Evolutionary conservation across 2,329 filamentous ascomycete genomes (phyloP).

Genomic region (Hypoxylon sp.): DNA sequence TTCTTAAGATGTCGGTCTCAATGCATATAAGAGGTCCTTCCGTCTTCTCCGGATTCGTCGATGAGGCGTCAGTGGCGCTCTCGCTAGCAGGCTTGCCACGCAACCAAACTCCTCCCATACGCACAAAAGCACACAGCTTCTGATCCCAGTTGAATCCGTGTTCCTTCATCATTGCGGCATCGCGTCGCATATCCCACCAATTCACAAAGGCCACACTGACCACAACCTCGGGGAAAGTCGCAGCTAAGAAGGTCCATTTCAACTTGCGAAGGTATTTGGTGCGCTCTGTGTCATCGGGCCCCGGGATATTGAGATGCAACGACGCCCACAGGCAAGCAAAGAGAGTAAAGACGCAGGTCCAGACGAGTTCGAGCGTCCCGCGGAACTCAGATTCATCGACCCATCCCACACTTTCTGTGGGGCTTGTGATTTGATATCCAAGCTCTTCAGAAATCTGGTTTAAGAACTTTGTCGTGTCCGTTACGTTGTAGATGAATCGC

Average conservation of each 20-base stretch:
- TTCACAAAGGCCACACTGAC: constrained; percentile 3
- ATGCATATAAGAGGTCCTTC: not conserved
- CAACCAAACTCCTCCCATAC: constrained; percentile 2
- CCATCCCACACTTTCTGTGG: not conserved
- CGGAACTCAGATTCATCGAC: not conserved
- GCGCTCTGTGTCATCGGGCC: not conserved
- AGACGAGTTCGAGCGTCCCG: not conserved
- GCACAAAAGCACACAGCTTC: not conserved
- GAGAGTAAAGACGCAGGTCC: not conserved
- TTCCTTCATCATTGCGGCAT: not conserved
- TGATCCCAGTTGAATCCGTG: not conserved
- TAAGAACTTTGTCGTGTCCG: not conserved
- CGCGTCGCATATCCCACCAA: not conserved
- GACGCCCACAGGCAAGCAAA: not conserved
- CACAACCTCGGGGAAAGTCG: not conserved
- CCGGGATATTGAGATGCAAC: not conserved
- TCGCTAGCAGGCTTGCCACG: not conserved
- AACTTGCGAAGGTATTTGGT: not conserved
- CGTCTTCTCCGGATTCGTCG: not conserved
- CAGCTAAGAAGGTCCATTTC: not conserved
- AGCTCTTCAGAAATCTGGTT: not conserved
- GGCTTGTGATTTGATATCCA: not conserved
- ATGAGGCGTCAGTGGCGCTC: not conserved
- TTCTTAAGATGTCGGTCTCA: not conserved
- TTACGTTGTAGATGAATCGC: not conserved